Conservation (phyloP, 306 rosid genomes). For the Castanea sativa region DNA sequence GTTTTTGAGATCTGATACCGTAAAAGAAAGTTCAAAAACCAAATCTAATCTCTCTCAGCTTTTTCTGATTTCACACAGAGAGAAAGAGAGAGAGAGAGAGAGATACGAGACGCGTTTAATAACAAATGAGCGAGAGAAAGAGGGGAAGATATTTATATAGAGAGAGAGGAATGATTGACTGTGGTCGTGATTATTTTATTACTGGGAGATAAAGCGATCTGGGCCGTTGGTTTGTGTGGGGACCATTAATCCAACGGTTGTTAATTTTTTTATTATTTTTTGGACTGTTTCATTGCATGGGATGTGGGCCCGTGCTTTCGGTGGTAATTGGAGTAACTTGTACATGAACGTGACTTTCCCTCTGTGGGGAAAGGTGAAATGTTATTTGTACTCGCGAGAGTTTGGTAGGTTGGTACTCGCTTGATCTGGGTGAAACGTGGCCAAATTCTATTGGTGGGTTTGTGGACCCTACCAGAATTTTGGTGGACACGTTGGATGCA, state of each 20-base stretch:
- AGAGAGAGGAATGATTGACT: too few relatives aligned
- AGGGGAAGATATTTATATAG: not conserved
- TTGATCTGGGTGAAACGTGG: not conserved
- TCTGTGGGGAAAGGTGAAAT: not conserved
- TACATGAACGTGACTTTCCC: slow-evolving; percentile 20
- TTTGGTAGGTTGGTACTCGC: not conserved
- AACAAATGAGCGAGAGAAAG: not conserved
- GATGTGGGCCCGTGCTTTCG: not conserved
- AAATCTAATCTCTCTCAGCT: not conserved
- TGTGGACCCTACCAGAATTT: not conserved
- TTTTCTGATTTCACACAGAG: slow-evolving; percentile 7
- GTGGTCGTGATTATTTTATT: too few relatives aligned
- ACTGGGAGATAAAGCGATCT: too few relatives aligned
- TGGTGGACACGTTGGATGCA: too few relatives aligned
- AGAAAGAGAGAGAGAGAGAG: not conserved
- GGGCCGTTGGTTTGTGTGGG: not conserved
- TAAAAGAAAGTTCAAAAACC: not conserved
- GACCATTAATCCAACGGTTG: not conserved
- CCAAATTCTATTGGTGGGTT: not conserved
- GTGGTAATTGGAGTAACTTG: slow-evolving; percentile 2
- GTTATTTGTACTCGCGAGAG: too few relatives aligned
- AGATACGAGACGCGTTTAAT: slow-evolving; percentile 1
- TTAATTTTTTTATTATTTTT: not conserved
- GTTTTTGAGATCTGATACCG: slow-evolving; percentile 20
- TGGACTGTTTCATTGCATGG: not conserved